phyloP scores from a whole-genome alignment of 2,329 filamentous ascomycete species.

The Mariannaea sp. region DNA sequence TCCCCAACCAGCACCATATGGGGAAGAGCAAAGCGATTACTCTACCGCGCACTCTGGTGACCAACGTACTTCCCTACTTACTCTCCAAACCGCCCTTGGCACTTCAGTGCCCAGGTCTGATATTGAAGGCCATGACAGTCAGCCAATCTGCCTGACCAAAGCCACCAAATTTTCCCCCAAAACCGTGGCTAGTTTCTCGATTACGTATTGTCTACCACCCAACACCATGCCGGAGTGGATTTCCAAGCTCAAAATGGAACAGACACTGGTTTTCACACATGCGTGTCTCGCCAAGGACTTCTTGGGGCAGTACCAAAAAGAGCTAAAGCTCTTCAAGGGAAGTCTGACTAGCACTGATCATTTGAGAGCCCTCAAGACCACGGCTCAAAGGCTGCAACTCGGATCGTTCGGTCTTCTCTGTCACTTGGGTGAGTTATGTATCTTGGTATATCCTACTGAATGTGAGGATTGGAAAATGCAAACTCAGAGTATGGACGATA shows the following conservation, averaged over 20 bases:
- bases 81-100: neutral
- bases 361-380: conserved; percentile 29
- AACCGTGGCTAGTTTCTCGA: conserved; percentile 12
- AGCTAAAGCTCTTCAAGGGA: conserved; percentile 33
- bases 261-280: conserved; percentile 42
- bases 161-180: conserved; percentile 26
- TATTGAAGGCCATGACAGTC: neutral
- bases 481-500: neutral
- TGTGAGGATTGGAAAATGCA: conserved; percentile 43
- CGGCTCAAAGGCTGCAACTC: conserved; percentile 43
- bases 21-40: neutral
- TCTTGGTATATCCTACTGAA: conserved; percentile 48
- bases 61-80: neutral
- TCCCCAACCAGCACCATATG: neutral
- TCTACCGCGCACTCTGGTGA: neutral
- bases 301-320: conserved; percentile 14
- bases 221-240: conserved; percentile 33
- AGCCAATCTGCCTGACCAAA: conserved; percentile 11
- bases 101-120: neutral
- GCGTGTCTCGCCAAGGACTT: conserved; percentile 44
- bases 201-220: conserved; percentile 19
- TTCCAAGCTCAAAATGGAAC: conserved; percentile 31
- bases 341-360: conserved; percentile 21
- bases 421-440: conserved; percentile 38
- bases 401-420: conserved; percentile 46